These are phyloP conservation scores for Botrytis porri DNA, from an alignment of 2,329 filamentous ascomycete genomes.

Conservation along the genomic window DNA sequence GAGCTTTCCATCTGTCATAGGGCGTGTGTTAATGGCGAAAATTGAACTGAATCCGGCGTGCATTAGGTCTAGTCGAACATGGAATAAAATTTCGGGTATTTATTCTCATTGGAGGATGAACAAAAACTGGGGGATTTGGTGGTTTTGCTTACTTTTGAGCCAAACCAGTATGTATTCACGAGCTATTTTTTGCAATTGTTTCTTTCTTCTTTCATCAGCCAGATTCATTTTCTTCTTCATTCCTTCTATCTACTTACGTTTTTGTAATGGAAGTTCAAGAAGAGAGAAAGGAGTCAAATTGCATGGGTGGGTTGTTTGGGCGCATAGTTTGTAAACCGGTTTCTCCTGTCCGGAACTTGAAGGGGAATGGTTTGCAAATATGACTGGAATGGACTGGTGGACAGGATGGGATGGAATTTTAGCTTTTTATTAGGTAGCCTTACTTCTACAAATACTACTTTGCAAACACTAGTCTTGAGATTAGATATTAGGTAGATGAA, in stretches of 20 bases:
- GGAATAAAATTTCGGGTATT: conserved; percentile 24
- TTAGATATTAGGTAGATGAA: conserved; percentile 15
- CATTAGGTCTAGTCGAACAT: conserved; percentile 13
- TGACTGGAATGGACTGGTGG: conserved; percentile 16
- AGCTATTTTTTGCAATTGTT: conserved; percentile 20
- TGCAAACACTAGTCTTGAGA: conserved; percentile 2
- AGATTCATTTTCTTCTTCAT: not conserved
- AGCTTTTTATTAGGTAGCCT: conserved; percentile 1
- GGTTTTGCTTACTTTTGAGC: conserved; percentile 27
- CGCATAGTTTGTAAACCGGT: conserved; percentile 30
- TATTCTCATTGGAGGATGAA: conserved; percentile 23
- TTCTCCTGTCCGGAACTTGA: not conserved
- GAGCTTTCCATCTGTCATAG: conserved; percentile 92
- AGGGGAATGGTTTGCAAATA: conserved; percentile 6
- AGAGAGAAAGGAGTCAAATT: conserved; percentile 31
- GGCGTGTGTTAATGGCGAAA: conserved; percentile 23
- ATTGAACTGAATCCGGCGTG: conserved; percentile 21
- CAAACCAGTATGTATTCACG: conserved; percentile 27
- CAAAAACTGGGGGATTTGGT: conserved; percentile 14
- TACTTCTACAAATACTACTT: not conserved
- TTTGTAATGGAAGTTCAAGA: conserved; percentile 25
- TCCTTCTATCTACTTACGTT: conserved; percentile 10
- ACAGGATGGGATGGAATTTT: not conserved
- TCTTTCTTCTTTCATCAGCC: conserved; percentile 16
- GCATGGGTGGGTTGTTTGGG: conserved; percentile 40